Conservation (phyloP, 83 land plant genomes). For the Diphasiastrum complanatum region DNA sequence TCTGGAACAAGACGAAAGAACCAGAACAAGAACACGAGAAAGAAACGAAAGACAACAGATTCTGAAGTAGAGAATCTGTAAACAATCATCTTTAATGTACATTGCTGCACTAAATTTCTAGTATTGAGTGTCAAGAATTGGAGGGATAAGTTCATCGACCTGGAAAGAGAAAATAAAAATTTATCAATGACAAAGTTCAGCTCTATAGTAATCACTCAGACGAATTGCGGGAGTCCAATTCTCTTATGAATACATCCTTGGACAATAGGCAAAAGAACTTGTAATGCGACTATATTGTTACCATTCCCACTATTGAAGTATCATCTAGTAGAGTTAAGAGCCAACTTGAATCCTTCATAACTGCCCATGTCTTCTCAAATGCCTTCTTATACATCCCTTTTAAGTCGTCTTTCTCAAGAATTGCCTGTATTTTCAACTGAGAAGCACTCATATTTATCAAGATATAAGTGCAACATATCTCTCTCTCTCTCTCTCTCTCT, state of each 20-base stretch:
- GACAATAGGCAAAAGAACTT: not conserved
- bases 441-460: not conserved
- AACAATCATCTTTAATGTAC: not conserved
- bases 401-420: constrained; percentile 25
- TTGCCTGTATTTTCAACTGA: constrained; percentile 6
- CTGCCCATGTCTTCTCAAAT: constrained; percentile 17
- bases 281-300: constrained; percentile 6
- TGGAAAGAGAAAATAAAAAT: not conserved
- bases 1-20: too few species aligned
- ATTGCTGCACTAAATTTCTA: constrained; percentile 5
- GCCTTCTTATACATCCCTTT: constrained; percentile 32
- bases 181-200: too few species aligned
- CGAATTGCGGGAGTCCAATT: not conserved
- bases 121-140: constrained; percentile 17
- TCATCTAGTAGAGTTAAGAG: constrained; percentile 25
- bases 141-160: constrained; percentile 37
- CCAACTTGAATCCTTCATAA: constrained; percentile 39
- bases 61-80: too few species aligned
- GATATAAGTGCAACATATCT: not conserved
- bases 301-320: constrained; percentile 16
- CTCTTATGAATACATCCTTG: not conserved
- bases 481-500: not conserved
- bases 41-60: too few species aligned
- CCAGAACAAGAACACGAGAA: too few species aligned
- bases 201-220: not conserved